Evolutionary conservation across 2,329 filamentous ascomycete genomes (phyloP), one percentile per base, ranked within the genome.

Genomic region (Epichloe gansuensis): DNA sequence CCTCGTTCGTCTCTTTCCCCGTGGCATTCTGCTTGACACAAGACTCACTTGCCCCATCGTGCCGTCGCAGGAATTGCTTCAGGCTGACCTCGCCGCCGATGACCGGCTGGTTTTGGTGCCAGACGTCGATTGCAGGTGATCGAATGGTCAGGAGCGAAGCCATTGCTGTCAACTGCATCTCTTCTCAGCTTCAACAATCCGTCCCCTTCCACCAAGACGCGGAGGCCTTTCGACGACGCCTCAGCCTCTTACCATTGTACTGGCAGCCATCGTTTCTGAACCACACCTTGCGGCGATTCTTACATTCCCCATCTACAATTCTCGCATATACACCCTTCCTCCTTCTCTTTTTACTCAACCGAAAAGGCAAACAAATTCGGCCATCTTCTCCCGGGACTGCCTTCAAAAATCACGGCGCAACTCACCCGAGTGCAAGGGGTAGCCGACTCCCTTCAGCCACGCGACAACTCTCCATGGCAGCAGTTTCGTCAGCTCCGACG

Each of bases 401-500:
- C 7, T 50, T 25, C 0, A 37, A 35, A 37, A 35, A 35, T 9
- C 25, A 37, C 31, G 7, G 41, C 41, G 17, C 12, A 21, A 28
- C 17, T 25, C 34, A n/a, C 21, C 15, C 43, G 2, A 28, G 21
- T 31, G 15, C 51, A 59, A 59, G 57, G 61, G 64, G 60, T 60
- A 56, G 62, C 58, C 13, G 63, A 63, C 63, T 57, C 58, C 59
- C 59, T 51, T 31, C 48, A 50, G 50, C 53, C 54, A 48, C 57
- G 50, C 52, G 50, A 45, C 54, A 50, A 56, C 50, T 56, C 56
- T 56, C 54, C 57, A 80, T 80, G 77, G 72, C 77, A 61, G 71
- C 75, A 62, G 72, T 80, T 65, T 75, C 77, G 58, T 67, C 75
- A 58, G 69, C 68, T 59, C 72, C 73, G 56, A 72, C 72, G 69